These are phyloP conservation scores for Trapa incisa DNA, from an alignment of 345 rosid genomes.

Conservation along the genomic window DNA sequence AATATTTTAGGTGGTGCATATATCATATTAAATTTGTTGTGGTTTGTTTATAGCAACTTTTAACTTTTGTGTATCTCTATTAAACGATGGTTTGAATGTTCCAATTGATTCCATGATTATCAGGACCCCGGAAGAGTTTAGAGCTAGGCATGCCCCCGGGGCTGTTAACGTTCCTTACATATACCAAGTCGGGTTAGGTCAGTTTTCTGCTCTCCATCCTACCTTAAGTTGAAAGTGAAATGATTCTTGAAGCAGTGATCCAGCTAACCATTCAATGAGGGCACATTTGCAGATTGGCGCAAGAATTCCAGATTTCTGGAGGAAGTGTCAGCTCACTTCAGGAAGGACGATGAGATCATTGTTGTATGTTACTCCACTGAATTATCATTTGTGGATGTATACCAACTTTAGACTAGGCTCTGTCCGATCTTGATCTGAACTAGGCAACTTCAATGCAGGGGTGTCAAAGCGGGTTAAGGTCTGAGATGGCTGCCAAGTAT, in stretches of 20 bases:
- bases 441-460: conserved; percentile 30
- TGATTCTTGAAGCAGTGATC: not conserved
- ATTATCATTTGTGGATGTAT: not conserved
- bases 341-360: conserved; percentile 66
- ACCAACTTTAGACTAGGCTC: not conserved
- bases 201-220: not conserved
- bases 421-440: not conserved
- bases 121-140: conserved; percentile 77
- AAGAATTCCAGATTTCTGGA: conserved; percentile 55
- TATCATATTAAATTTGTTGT: too few species aligned
- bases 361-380: conserved; percentile 36
- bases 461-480: conserved; percentile 59
- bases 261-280: too few species aligned
- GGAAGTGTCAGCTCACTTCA: conserved; percentile 45
- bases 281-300: conserved; percentile 40
- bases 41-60: too few species aligned
- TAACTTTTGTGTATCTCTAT: too few species aligned
- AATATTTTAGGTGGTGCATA: too few species aligned
- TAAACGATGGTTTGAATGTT: not conserved
- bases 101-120: not conserved
- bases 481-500: conserved; percentile 70
- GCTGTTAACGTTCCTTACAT: conserved; percentile 78
- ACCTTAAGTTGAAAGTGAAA: not conserved
- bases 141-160: conserved; percentile 61
- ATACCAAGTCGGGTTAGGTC: conserved; percentile 79